A percentile compares a stretch with the other conserved stretches of the same genome.
phyloP scores from a whole-genome alignment of 106 monocot genomes.

The Dioscorea alata region DNA sequence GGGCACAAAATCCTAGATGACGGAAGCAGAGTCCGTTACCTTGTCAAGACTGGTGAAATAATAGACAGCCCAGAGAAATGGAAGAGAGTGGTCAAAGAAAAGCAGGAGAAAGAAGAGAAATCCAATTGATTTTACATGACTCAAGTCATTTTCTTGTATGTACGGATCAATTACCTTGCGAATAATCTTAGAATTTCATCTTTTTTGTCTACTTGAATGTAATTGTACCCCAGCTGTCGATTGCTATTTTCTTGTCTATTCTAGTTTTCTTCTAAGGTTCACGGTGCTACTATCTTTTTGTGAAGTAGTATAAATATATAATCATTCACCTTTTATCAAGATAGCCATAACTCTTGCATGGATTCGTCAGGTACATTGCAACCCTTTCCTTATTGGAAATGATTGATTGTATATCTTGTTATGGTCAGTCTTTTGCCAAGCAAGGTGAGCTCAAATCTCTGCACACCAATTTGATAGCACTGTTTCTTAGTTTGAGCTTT shows the following conservation, averaged over 20 bases:
- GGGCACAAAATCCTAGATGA: constrained; percentile 89
- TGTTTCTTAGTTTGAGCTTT: too few relatives aligned
- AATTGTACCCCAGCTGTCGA: neutral
- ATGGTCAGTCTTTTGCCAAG: too few relatives aligned
- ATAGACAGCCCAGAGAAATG: constrained; percentile 78
- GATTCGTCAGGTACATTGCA: too few relatives aligned
- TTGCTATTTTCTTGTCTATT: neutral
- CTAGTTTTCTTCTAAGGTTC: neutral
- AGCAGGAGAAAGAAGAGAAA: constrained; percentile 19
- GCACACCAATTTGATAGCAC: too few relatives aligned
- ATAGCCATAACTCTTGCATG: too few relatives aligned
- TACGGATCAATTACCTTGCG: neutral
- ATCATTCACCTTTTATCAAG: neutral
- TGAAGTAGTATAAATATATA: neutral
- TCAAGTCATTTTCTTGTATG: neutral
- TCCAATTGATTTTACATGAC: neutral
- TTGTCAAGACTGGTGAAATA: constrained; percentile 91
- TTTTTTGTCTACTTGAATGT: neutral
- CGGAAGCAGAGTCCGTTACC: constrained; percentile 77
- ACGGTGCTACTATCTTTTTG: neutral
- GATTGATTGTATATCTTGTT: too few relatives aligned
- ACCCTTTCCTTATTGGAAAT: too few relatives aligned
- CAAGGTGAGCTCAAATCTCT: too few relatives aligned
- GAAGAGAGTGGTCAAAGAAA: constrained; percentile 59
- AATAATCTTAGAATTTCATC: too few relatives aligned